A percentile compares a stretch with the other conserved stretches of the same genome.
phyloP scores from a whole-genome alignment of 106 monocot genomes.

The Acanthochlamys bracteata region DNA sequence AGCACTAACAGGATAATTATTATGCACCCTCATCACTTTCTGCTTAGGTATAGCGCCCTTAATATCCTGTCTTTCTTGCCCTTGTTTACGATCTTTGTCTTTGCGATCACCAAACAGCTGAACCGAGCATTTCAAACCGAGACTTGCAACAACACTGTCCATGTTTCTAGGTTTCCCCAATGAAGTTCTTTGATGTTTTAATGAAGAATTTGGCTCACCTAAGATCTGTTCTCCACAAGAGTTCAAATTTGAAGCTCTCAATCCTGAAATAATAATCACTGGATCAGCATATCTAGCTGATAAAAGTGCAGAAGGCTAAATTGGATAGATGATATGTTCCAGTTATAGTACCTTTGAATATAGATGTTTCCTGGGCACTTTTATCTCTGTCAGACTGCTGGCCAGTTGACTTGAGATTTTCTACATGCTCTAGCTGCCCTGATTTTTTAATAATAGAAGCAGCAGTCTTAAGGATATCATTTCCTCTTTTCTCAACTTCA shows the following conservation, averaged over 20 bases:
- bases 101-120: background rate
- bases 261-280: background rate
- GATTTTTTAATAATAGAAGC: background rate
- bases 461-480: background rate
- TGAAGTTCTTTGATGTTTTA: conserved; percentile 5
- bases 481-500: background rate
- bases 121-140: conserved; percentile 1
- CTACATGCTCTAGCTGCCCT: conserved; percentile 5
- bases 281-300: too few relatives aligned
- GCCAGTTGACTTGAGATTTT: background rate
- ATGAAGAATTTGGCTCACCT: background rate
- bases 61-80: conserved; percentile 9
- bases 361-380: background rate
- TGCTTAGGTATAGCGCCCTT: conserved; percentile 17
- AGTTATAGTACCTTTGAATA: conserved; percentile 5
- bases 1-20: conserved; percentile 15
- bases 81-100: conserved; percentile 3
- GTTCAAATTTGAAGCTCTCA: background rate
- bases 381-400: background rate
- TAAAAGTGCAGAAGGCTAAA: background rate
- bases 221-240: background rate
- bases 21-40: conserved; percentile 22
- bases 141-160: conserved; percentile 5
- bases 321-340: background rate
- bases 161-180: conserved; percentile 13